Conservation (phyloP, 352 stramenopile genomes). For the Phytophthora lateralis region DNA sequence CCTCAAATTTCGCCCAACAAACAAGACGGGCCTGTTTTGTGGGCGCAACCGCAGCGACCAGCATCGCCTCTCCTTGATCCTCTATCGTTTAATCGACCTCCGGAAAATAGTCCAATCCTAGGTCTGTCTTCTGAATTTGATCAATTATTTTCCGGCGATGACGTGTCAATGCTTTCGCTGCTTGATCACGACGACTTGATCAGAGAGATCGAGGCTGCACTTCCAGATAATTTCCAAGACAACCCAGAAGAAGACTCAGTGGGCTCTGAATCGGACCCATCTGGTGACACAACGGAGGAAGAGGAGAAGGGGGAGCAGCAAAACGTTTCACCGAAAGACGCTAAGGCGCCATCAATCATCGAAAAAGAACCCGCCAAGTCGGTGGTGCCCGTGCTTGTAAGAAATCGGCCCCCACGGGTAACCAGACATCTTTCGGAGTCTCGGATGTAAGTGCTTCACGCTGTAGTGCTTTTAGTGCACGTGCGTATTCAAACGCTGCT, state of each 20-base stretch:
- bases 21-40: slow-evolving; percentile 4
- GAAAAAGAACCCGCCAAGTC: slow-evolving; percentile 8
- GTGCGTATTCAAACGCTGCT: neutral
- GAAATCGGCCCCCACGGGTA: slow-evolving; percentile 24
- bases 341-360: neutral
- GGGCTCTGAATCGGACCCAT: slow-evolving; percentile 78
- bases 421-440: slow-evolving; percentile 43
- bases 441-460: slow-evolving; percentile 32
- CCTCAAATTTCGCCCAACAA: slow-evolving; percentile 7
- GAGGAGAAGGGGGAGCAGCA: slow-evolving; percentile 48
- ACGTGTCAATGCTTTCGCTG: slow-evolving; percentile 44
- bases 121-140: slow-evolving; percentile 37
- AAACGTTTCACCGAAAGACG: slow-evolving; percentile 22
- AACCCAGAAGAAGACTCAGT: slow-evolving; percentile 53
- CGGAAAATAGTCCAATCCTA: slow-evolving; percentile 10
- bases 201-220: slow-evolving; percentile 65
- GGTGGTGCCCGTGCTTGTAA: slow-evolving; percentile 1
- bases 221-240: slow-evolving; percentile 60
- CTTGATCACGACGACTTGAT: slow-evolving; percentile 59
- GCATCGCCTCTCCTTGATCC: slow-evolving; percentile 13
- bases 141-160: slow-evolving; percentile 35
- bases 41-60: slow-evolving; percentile 10
- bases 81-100: slow-evolving; percentile 2
- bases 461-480: neutral
- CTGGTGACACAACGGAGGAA: slow-evolving; percentile 70